phyloP scores from a whole-genome alignment of 768 basidiomycete species.

The Scleroderma bovista region DNA sequence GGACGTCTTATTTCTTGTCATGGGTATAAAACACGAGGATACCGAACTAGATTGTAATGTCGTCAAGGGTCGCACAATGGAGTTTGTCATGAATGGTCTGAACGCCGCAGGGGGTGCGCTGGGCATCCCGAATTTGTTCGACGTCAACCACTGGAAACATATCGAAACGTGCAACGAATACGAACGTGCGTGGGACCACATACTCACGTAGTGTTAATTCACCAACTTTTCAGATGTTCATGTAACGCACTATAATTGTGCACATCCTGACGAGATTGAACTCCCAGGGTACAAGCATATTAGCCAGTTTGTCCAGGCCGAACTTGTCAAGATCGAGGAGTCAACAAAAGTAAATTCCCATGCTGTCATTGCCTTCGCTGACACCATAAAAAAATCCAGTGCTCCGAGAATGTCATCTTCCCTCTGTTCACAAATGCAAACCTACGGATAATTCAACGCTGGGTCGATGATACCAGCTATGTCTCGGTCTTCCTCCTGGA shows the following conservation, averaged over 20 bases:
- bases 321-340: conserved; percentile 80
- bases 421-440: conserved; percentile 67
- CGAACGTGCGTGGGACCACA: conserved; percentile 40
- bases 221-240: conserved; percentile 38
- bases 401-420: conserved; percentile 66
- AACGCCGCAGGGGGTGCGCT: conserved; percentile 60
- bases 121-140: conserved; percentile 61
- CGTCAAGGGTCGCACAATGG: conserved; percentile 58
- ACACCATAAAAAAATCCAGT: conserved; percentile 37
- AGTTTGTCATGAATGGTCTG: conserved; percentile 86
- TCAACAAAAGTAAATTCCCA: conserved; percentile 72
- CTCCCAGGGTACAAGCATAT: conserved; percentile 41
- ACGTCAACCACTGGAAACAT: conserved; percentile 72
- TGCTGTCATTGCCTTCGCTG: not conserved
- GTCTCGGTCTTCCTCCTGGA: conserved; percentile 93
- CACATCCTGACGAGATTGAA: conserved; percentile 48
- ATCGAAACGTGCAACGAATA: conserved; percentile 52
- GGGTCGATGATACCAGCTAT: conserved; percentile 65
- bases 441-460: conserved; percentile 80
- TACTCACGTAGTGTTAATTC: not conserved
- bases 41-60: conserved; percentile 91
- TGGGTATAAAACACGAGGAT: conserved; percentile 68
- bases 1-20: conserved; percentile 85
- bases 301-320: conserved; percentile 58
- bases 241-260: conserved; percentile 78